Evolutionary conservation across 2,329 filamentous ascomycete genomes (phyloP).

Genomic region (Botryotinia narcissicola): DNA sequence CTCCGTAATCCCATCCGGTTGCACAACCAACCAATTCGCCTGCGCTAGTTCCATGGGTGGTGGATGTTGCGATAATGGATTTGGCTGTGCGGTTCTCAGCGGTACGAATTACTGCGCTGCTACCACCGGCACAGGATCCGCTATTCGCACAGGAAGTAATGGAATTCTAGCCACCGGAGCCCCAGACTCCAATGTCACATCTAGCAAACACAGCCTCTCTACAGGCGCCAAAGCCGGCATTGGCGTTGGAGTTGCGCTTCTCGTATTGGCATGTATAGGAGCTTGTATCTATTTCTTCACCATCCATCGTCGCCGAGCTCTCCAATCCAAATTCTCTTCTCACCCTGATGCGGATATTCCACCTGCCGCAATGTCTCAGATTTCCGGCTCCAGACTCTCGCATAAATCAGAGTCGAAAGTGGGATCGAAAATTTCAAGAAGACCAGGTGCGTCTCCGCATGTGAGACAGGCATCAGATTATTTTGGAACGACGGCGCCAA

Average conservation of each 20-base stretch:
- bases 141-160: constrained; percentile 30
- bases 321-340: constrained; percentile 16
- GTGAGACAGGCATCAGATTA: constrained; percentile 30
- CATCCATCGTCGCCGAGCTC: constrained; percentile 39
- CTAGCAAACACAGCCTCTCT: constrained; percentile 39
- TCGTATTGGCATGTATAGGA: constrained; percentile 44
- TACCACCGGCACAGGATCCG: constrained; percentile 32
- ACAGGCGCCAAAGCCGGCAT: constrained; percentile 56
- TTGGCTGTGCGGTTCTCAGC: constrained; percentile 44
- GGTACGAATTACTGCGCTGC: constrained; percentile 44
- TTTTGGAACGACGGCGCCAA: constrained; percentile 39
- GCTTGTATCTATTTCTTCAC: constrained; percentile 49
- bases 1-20: constrained; percentile 42
- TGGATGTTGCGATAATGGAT: constrained; percentile 50
- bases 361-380: constrained; percentile 27
- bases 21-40: constrained; percentile 46
- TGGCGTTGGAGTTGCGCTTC: constrained; percentile 51
- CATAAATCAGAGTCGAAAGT: neutral
- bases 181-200: neutral
- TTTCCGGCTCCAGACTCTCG: constrained; percentile 11
- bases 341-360: neutral
- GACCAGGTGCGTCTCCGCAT: neutral
- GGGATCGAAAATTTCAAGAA: constrained; percentile 7
- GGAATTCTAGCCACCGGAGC: neutral
- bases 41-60: constrained; percentile 45